Conservation (phyloP, 164 flowering plant species). For the Berberis vulgaris region DNA sequence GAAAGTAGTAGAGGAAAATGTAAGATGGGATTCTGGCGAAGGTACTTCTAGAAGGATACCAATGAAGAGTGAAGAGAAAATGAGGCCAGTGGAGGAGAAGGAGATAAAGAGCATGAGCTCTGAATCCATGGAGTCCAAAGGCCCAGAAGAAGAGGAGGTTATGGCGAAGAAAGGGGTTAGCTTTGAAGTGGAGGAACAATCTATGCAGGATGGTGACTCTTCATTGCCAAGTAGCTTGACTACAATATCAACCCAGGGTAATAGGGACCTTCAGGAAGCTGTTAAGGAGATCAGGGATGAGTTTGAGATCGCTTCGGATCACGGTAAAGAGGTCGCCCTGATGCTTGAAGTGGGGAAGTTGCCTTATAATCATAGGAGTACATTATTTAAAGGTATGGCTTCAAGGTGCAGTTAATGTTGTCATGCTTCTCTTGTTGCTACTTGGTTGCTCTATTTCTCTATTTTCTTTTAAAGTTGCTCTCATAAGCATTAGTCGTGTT, state of each 20-base stretch:
- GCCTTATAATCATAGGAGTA: conserved; percentile 49
- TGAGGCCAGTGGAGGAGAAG: conserved; percentile 10
- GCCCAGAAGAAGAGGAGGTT: conserved; percentile 19
- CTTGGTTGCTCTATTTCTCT: too few relatives aligned
- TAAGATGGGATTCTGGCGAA: conserved; percentile 15
- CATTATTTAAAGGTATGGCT: conserved; percentile 47
- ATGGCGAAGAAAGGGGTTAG: conserved; percentile 49
- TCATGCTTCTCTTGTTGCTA: background rate
- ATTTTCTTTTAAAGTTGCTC: too few relatives aligned
- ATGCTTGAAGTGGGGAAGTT: conserved; percentile 80
- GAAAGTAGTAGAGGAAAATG: conserved; percentile 6
- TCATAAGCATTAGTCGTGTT: too few relatives aligned
- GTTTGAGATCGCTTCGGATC: conserved; percentile 58
- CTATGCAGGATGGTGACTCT: conserved; percentile 42
- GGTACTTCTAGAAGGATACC: conserved; percentile 38
- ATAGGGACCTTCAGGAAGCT: conserved; percentile 68
- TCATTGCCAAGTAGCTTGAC: conserved; percentile 44
- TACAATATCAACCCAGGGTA: conserved; percentile 38
- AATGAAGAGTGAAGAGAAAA: conserved; percentile 11
- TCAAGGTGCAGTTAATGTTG: background rate
- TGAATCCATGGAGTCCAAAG: conserved; percentile 26
- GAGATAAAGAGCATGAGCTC: conserved; percentile 27
- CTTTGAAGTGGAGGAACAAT: conserved; percentile 40
- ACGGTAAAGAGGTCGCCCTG: conserved; percentile 68
- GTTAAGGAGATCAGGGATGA: conserved; percentile 73